These are phyloP conservation scores for Fusarium nematophilum DNA, from an alignment of 2,329 filamentous ascomycete species.

Conservation along the genomic window DNA sequence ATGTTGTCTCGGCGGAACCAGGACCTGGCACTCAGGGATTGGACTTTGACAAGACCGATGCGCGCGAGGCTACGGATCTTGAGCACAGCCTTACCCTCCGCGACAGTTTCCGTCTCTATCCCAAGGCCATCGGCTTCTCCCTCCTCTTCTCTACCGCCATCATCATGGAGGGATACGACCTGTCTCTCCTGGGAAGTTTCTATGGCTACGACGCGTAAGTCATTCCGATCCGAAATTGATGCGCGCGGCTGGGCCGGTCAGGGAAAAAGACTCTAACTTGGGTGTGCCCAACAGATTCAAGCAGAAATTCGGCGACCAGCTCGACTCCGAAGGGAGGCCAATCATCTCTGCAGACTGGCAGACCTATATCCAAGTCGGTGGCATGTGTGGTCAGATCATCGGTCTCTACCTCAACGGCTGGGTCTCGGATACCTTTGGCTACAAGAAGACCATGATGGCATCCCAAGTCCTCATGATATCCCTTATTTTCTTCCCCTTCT, in stretches of 20 bases:
- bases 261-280: not conserved
- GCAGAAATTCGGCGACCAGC: constrained; percentile 58
- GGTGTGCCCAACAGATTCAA: constrained; percentile 49
- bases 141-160: constrained; percentile 55
- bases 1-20: not conserved
- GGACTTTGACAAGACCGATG: constrained; percentile 13
- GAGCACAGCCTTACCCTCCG: constrained; percentile 52
- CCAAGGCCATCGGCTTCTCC: constrained; percentile 57
- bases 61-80: constrained; percentile 53
- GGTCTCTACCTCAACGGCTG: constrained; percentile 71
- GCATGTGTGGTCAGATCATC: constrained; percentile 69
- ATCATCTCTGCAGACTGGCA: constrained; percentile 42
- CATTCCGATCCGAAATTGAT: not conserved
- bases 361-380: constrained; percentile 52
- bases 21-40: not conserved
- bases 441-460: constrained; percentile 68
- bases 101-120: constrained; percentile 53
- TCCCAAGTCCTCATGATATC: constrained; percentile 61
- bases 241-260: no score
- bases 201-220: constrained; percentile 51
- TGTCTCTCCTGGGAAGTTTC: constrained; percentile 54
- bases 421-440: constrained; percentile 70
- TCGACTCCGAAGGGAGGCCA: constrained; percentile 27
- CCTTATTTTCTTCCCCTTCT: constrained; percentile 71
- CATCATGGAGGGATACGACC: constrained; percentile 56